Percentiles rank a stretch among this genome's conserved stretches.
phyloP scores from a whole-genome alignment of 2,329 filamentous ascomycete species.

The Penicillium corylophilum region DNA sequence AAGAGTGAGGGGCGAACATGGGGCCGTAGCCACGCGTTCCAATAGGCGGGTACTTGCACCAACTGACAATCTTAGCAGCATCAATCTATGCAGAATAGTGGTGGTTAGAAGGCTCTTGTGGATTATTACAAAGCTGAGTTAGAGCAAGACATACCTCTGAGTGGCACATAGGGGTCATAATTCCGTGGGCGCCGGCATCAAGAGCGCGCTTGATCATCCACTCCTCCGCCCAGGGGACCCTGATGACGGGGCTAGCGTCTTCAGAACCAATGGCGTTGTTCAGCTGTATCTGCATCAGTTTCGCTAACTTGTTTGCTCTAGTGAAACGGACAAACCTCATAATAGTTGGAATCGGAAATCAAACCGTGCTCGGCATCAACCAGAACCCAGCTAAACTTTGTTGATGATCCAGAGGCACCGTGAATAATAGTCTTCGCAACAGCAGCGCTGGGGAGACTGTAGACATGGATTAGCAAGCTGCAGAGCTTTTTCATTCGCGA shows the following conservation, averaged over 20 bases:
- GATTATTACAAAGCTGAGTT: background rate
- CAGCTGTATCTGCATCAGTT: slow-evolving; percentile 17
- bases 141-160: slow-evolving; percentile 20
- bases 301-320: too few species aligned
- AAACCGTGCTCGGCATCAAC: slow-evolving; percentile 43
- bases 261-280: slow-evolving; percentile 38
- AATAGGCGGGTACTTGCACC: slow-evolving; percentile 32
- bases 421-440: slow-evolving; percentile 37
- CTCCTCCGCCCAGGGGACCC: slow-evolving; percentile 36
- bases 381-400: slow-evolving; percentile 38
- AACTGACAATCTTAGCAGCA: slow-evolving; percentile 30
- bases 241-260: slow-evolving; percentile 36
- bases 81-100: slow-evolving; percentile 18
- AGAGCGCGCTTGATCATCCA: slow-evolving; percentile 44
- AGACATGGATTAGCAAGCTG: background rate
- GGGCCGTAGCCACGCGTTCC: slow-evolving; percentile 38
- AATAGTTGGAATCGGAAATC: slow-evolving; percentile 40
- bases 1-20: slow-evolving; percentile 34
- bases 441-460: slow-evolving; percentile 30
- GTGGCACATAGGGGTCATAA: slow-evolving; percentile 39
- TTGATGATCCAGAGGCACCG: slow-evolving; percentile 21
- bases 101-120: background rate
- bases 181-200: slow-evolving; percentile 38
- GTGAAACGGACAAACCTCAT: slow-evolving; percentile 33
- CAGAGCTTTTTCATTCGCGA: background rate